These are phyloP conservation scores for Salinomyces thailandicus DNA, from an alignment of 2,329 filamentous ascomycete genomes.

Conservation along the genomic window DNA sequence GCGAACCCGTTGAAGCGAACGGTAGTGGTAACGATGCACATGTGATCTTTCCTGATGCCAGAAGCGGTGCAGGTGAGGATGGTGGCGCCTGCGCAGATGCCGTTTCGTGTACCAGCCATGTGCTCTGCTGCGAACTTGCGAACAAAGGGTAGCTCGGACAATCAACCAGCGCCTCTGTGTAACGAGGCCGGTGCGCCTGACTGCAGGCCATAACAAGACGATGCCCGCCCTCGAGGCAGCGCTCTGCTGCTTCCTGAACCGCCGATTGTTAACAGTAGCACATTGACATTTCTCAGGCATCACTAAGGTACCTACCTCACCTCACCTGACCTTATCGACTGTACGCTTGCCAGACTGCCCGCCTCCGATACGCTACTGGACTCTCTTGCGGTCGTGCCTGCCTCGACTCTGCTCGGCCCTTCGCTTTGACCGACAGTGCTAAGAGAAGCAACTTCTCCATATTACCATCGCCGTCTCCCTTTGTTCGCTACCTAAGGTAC, in stretches of 20 bases:
- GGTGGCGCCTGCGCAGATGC: constrained; percentile 16
- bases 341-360: not conserved
- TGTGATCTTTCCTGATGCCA: constrained; percentile 12
- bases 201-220: constrained; percentile 16
- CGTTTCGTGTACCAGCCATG: constrained; percentile 13
- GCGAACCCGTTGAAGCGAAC: constrained; percentile 5
- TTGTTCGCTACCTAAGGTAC: not conserved
- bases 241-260: constrained; percentile 3
- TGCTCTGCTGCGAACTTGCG: constrained; percentile 8
- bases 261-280: constrained; percentile 10
- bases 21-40: constrained; percentile 13
- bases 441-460: too few relatives aligned
- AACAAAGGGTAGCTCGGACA: constrained; percentile 23
- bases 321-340: not conserved
- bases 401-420: too few relatives aligned
- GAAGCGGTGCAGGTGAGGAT: constrained; percentile 7
- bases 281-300: constrained; percentile 8
- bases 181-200: constrained; percentile 1
- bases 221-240: constrained; percentile 6
- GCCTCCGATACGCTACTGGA: not conserved
- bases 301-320: constrained; percentile 5
- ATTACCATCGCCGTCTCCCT: constrained; percentile 1
- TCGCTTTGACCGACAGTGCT: too few relatives aligned
- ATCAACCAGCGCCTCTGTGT: constrained; percentile 2
- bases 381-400: too few relatives aligned